phyloP scores from a whole-genome alignment of 495 filamentous ascomycete genomes.

The Wilcoxina mikolae region DNA sequence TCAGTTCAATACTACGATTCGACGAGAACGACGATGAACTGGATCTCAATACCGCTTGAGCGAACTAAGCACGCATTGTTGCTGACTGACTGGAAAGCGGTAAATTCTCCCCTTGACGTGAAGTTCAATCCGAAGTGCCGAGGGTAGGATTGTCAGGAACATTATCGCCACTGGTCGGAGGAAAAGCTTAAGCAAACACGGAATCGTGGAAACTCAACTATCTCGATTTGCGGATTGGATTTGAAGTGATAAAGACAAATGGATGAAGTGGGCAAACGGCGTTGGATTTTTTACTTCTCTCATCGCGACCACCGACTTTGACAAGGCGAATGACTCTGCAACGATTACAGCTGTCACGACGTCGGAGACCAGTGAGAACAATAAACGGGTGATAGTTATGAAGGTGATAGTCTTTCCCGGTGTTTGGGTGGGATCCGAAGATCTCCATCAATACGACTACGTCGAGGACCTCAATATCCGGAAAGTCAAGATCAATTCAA shows the following conservation, averaged over 20 bases:
- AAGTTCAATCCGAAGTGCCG: too few species aligned
- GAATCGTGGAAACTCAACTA: neutral
- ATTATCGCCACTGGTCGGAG: too few species aligned
- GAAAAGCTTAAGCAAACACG: too few species aligned
- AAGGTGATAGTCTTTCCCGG: neutral
- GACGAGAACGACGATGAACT: neutral
- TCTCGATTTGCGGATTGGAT: neutral
- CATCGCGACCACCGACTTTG: neutral
- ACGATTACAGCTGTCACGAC: neutral
- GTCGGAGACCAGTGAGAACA: neutral
- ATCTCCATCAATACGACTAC: neutral
- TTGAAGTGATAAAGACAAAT: neutral
- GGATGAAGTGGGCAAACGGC: neutral
- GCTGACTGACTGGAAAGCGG: neutral
- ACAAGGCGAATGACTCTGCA: neutral
- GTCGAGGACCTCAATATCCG: neutral
- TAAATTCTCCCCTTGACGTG: neutral
- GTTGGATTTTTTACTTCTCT: neutral
- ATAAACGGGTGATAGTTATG: neutral
- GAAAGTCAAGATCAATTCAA: neutral
- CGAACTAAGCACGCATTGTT: neutral
- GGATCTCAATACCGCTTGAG: neutral
- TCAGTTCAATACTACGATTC: neutral
- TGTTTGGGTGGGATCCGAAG: neutral
- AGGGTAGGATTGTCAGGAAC: too few species aligned